Percentiles rank a stretch among this genome's conserved stretches.
phyloP scores from a whole-genome alignment of 2,329 filamentous ascomycete species.

The Escovopsis sp. region DNA sequence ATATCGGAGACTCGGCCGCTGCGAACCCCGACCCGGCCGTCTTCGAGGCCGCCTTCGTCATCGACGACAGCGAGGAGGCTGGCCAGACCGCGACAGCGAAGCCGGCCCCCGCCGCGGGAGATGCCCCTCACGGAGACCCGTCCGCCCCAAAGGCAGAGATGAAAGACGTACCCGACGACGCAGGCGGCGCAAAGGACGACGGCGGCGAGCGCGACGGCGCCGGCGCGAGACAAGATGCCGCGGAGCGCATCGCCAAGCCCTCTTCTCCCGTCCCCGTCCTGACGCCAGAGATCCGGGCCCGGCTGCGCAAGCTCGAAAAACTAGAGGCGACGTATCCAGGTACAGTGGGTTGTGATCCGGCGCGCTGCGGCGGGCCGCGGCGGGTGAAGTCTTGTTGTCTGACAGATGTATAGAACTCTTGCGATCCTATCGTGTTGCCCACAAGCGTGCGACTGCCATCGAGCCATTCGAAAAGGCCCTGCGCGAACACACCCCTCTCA shows the following conservation, averaged over 20 bases:
- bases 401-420: conserved; percentile 50
- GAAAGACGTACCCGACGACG: conserved; percentile 12
- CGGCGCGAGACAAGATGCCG: conserved; percentile 5
- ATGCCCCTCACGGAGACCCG: too few relatives aligned
- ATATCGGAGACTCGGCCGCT: conserved; percentile 23
- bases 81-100: conserved; percentile 30
- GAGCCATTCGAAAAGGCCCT: conserved; percentile 87
- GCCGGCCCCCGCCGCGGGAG: conserved; percentile 5
- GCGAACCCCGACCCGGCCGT: conserved; percentile 67
- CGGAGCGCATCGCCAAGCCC: conserved; percentile 4
- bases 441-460: conserved; percentile 72
- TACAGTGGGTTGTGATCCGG: conserved; percentile 22
- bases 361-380: neutral
- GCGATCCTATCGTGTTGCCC: conserved; percentile 81
- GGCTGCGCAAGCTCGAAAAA: conserved; percentile 76
- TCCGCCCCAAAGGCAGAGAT: conserved; percentile 5
- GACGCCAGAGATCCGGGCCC: conserved; percentile 58
- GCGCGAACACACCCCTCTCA: conserved; percentile 82
- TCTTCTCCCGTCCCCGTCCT: conserved; percentile 34
- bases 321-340: conserved; percentile 77
- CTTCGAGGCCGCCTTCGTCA: conserved; percentile 73
- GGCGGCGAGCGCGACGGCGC: conserved; percentile 7
- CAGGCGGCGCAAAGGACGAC: conserved; percentile 10
- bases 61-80: conserved; percentile 64
- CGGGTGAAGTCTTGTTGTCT: neutral